Evolutionary conservation across 345 rosid species (phyloP).

Genomic region (Stellera chamaejasme): DNA sequence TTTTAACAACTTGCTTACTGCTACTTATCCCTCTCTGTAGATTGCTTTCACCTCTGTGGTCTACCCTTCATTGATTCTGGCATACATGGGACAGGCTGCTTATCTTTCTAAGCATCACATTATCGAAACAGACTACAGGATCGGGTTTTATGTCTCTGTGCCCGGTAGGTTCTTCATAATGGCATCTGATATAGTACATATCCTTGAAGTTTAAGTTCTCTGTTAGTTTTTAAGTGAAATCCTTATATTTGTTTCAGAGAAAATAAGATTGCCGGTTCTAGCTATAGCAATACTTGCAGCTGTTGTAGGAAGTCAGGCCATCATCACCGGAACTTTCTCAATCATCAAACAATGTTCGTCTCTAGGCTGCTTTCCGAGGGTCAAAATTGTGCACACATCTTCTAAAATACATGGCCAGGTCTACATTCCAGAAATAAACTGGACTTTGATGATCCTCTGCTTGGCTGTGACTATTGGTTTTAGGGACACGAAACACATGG

Average conservation of each 20-base stretch:
- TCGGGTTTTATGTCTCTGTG: constrained; percentile 94
- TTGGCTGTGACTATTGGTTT: constrained; percentile 93
- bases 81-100: constrained; percentile 99
- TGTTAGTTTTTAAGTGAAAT: background rate
- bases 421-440: constrained; percentile 95
- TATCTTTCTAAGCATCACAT: constrained; percentile 78
- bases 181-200: background rate
- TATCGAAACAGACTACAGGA: constrained; percentile 43
- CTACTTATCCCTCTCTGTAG: constrained; percentile 31
- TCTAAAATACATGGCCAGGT: constrained; percentile 95
- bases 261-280: constrained; percentile 90
- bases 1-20: too few relatives aligned
- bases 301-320: constrained; percentile 95
- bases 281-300: constrained; percentile 93
- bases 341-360: constrained; percentile 94
- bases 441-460: constrained; percentile 92
- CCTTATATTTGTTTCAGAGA: constrained; percentile 38
- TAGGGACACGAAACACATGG: constrained; percentile 77
- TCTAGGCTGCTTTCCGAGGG: constrained; percentile 89
- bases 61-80: constrained; percentile 89
- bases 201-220: constrained; percentile 1
- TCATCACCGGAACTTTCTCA: constrained; percentile 96
- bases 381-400: constrained; percentile 90
- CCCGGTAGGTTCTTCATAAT: constrained; percentile 44
- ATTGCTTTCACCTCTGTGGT: constrained; percentile 87